These are phyloP conservation scores for Heterobasidion occidentale DNA, from an alignment of 1,284 basidiomycete species.

Conservation along the genomic window DNA sequence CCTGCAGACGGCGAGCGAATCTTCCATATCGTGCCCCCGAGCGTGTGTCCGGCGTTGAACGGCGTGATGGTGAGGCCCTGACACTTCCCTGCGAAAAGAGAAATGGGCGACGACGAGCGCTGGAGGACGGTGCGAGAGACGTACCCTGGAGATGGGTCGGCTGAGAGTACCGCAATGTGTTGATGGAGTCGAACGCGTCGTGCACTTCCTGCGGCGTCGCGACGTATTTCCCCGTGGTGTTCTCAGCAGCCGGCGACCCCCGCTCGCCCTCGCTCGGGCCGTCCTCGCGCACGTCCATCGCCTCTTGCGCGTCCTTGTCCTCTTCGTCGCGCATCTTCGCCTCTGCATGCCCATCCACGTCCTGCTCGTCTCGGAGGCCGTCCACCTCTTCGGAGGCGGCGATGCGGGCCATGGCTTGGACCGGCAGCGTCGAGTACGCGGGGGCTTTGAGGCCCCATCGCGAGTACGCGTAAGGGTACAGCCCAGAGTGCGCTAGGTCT, in stretches of 20 bases:
- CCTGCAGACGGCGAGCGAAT: conserved; percentile 94
- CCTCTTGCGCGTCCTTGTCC: conserved; percentile 11
- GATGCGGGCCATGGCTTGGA: conserved; percentile 93
- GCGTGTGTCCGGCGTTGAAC: conserved; percentile 91
- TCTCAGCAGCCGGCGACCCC: conserved; percentile 9
- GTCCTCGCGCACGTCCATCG: conserved; percentile 9
- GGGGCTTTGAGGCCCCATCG: conserved; percentile 86
- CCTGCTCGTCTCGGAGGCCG: conserved; percentile 70
- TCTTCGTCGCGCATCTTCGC: conserved; percentile 19
- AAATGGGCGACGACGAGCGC: not conserved
- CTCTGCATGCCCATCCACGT: conserved; percentile 30
- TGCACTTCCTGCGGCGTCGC: conserved; percentile 83
- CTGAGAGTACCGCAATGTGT: conserved; percentile 91
- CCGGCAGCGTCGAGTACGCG: conserved; percentile 93
- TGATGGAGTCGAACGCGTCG: conserved; percentile 90
- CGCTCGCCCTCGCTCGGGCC: conserved; percentile 12
- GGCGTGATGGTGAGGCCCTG: conserved; percentile 93
- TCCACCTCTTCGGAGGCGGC: conserved; percentile 82
- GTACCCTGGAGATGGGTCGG: conserved; percentile 91
- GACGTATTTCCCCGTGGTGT: conserved; percentile 47
- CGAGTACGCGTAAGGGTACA: conserved; percentile 88
- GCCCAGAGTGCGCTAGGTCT: conserved; percentile 79
- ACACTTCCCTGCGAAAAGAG: conserved; percentile 59
- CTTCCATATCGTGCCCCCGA: conserved; percentile 98
- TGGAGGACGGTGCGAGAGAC: conserved; percentile 11